Base-by-base conservation (phyloP, 768 basidiomycete species). In the Cyclocybe aegerita region DNA sequence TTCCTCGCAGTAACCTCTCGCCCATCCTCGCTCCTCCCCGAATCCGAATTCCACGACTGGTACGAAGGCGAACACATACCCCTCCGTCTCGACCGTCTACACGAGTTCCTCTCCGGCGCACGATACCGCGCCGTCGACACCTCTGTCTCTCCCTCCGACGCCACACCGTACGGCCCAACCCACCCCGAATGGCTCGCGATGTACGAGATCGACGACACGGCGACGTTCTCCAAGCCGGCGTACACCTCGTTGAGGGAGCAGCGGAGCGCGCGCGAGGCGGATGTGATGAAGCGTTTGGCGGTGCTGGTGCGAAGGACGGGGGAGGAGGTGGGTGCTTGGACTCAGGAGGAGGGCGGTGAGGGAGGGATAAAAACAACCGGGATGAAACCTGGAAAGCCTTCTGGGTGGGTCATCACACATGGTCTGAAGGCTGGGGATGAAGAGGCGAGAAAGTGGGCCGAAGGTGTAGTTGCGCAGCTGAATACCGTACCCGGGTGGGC, bases 31-130 rank as follows among this genome's bases (percentile, higher is more conserved):
- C 60, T 66, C 33, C 72, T 79, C 9, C 45, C 74, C 2, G 55
- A 78, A 8, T 69, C 75, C 1, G 78, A 81, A 48, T 81, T 77
- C 43, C 78, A 80, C 55, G 77, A 76, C 50, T 81, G 80, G 80
- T 81, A 81, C 62, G 70, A 80, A 56, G 76, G 78, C 48, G 80
- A 81, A 63, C 80, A 80, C 55, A 71, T 81, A 33, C 79, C 79
- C 0, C 62, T 80, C 1, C 74, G 80, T 9, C 61, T 80, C 47
- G 68, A 80, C 52, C 65, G 72, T 48, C 64, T 79, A 4, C 60
- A 64, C 6, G 70, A 72, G 7, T 80, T 80, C 64, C 68, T 78
- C 36, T 75, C 76, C 5, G 78, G 75, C 0, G 78, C 78, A 2
- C 65, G 80, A 33, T 80, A 72, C 55, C 60, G 62, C 1, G 72